Evolutionary conservation across 306 rosid genomes (phyloP).

Genomic region (Psophocarpus tetragonolobus): DNA sequence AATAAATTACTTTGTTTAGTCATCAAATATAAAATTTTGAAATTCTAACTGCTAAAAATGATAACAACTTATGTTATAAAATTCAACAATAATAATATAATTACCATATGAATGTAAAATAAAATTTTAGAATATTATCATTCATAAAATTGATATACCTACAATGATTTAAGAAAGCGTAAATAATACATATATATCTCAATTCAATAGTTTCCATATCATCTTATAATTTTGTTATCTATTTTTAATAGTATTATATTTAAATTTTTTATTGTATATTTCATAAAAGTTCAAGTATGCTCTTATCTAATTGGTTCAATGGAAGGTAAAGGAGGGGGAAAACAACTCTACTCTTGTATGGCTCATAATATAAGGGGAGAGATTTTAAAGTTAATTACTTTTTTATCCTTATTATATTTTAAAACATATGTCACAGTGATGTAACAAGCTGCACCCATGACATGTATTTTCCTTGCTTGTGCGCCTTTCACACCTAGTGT

Average conservation of each 20-base stretch:
- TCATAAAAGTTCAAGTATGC: too few species aligned
- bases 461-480: too few species aligned
- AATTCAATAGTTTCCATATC: not conserved
- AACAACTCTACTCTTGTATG: too few species aligned
- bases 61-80: not conserved
- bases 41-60: not conserved
- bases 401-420: too few species aligned
- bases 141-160: constrained; percentile 11
- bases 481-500: too few species aligned
- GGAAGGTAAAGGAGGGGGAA: too few species aligned
- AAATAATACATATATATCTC: not conserved
- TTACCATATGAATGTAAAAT: not conserved
- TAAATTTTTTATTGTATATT: too few species aligned
- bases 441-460: too few species aligned
- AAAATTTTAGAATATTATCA: not conserved
- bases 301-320: too few species aligned
- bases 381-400: too few species aligned
- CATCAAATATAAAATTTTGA: not conserved
- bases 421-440: too few species aligned
- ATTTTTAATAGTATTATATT: not conserved
- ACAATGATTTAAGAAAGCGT: not conserved
- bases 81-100: not conserved
- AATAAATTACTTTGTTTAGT: not conserved
- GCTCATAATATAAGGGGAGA: too few species aligned
- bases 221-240: not conserved